A percentile compares a stretch with the other conserved stretches of the same genome.
Conservation (phyloP, 2,329 filamentous ascomycete genomes). For the Trichoderma sp. region DNA sequence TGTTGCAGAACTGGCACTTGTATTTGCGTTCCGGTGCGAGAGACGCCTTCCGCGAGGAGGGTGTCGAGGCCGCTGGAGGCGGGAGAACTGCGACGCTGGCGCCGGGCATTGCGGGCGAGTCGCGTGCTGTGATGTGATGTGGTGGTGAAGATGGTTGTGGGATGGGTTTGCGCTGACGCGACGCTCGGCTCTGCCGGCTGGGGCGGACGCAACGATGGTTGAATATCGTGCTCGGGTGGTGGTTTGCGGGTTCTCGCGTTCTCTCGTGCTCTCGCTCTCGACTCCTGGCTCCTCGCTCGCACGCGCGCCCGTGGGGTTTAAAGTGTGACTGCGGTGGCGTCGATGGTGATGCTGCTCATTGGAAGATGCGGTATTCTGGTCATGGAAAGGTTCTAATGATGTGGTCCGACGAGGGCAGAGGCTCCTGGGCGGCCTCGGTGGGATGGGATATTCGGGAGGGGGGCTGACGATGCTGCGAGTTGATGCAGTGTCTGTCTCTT, state of each 20-base stretch:
- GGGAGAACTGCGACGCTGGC: conserved; percentile 67
- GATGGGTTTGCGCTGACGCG: conserved; percentile 31
- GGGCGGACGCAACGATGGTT: conserved; percentile 57
- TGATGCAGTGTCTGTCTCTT: conserved; percentile 34
- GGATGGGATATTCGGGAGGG: conserved; percentile 31
- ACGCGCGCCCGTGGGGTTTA: conserved; percentile 69
- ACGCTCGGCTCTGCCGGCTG: conserved; percentile 35
- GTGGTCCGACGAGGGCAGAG: conserved; percentile 35
- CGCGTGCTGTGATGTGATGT: conserved; percentile 34
- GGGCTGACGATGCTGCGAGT: conserved; percentile 34
- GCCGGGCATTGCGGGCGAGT: conserved; percentile 66
- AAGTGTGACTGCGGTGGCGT: conserved; percentile 66
- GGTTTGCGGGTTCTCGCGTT: conserved; percentile 34
- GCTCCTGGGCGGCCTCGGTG: conserved; percentile 38
- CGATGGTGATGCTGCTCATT: conserved; percentile 57
- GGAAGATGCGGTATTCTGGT: conserved; percentile 46
- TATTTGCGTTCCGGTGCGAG: conserved; percentile 94
- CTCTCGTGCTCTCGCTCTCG: conserved; percentile 39
- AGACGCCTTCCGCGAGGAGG: conserved; percentile 73
- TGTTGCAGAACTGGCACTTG: conserved; percentile 98
- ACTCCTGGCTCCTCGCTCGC: conserved; percentile 58
- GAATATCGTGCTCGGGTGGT: conserved; percentile 54
- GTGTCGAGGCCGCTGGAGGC: conserved; percentile 66
- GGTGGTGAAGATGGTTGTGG: conserved; percentile 32
- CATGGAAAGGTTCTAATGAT: conserved; percentile 46